phyloP scores from a whole-genome alignment of 768 basidiomycete species.

The Amanita polypyramis region DNA sequence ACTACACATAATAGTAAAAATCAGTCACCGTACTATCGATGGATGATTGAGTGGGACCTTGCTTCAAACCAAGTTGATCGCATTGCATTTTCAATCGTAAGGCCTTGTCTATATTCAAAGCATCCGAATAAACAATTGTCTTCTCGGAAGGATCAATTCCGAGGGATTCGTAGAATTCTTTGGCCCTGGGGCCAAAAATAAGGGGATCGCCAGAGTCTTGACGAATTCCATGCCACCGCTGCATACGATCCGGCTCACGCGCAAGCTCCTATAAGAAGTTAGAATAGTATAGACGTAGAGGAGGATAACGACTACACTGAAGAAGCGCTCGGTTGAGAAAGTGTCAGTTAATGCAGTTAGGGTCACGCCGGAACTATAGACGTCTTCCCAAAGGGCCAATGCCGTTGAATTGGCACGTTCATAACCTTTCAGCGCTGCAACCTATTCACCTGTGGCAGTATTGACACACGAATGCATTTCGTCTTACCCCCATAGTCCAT shows the following conservation, averaged over 20 bases:
- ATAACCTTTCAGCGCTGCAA: constrained; percentile 81
- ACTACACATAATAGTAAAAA: constrained; percentile 30
- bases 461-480: constrained; percentile 1
- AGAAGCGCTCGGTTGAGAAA: constrained; percentile 82
- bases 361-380: constrained; percentile 38
- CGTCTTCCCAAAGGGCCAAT: constrained; percentile 79
- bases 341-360: constrained; percentile 90
- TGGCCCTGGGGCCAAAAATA: constrained; percentile 65
- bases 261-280: constrained; percentile 39
- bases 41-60: constrained; percentile 24
- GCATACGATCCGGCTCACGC: constrained; percentile 45
- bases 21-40: not conserved
- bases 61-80: constrained; percentile 57
- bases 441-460: constrained; percentile 27
- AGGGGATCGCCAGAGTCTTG: constrained; percentile 94
- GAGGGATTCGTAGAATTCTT: constrained; percentile 57
- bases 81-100: constrained; percentile 62
- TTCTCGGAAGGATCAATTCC: constrained; percentile 60
- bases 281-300: not conserved
- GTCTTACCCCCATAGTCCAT: constrained; percentile 82
- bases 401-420: constrained; percentile 62
- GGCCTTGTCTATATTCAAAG: constrained; percentile 61
- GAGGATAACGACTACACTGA: constrained; percentile 38
- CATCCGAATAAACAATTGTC: constrained; percentile 77
- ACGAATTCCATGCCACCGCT: constrained; percentile 72